Conservation (phyloP, 2,329 filamentous ascomycete species). For the Stachybotrys chlorohalonatus region DNA sequence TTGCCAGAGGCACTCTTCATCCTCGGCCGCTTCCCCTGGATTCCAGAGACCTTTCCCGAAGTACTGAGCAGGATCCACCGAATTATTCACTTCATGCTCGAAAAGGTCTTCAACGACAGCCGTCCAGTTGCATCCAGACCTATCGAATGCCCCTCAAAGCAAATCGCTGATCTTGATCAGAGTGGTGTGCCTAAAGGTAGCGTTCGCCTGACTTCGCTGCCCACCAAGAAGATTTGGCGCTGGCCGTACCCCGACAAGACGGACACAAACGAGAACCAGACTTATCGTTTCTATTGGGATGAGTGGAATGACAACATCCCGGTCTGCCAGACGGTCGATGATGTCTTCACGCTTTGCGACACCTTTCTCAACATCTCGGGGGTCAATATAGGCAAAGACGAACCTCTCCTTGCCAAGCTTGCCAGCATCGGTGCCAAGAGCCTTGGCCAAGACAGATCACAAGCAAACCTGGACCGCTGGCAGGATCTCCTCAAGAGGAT, state of each 20-base stretch:
- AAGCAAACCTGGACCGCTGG: conserved; percentile 69
- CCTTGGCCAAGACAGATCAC: conserved; percentile 59
- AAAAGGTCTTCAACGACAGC: conserved; percentile 55
- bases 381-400: conserved; percentile 80
- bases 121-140: conserved; percentile 21
- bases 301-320: conserved; percentile 95
- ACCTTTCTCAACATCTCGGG: conserved; percentile 81
- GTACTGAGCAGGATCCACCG: conserved; percentile 75
- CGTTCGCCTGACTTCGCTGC: conserved; percentile 50
- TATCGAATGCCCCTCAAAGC: conserved; percentile 32
- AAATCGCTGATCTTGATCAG: conserved; percentile 49
- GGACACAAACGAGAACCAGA: conserved; percentile 65
- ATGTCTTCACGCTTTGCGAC: conserved; percentile 78
- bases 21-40: conserved; percentile 85
- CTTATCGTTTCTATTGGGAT: conserved; percentile 94
- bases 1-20: conserved; percentile 90
- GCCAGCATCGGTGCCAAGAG: conserved; percentile 77
- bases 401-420: conserved; percentile 68
- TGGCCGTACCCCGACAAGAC: conserved; percentile 79
- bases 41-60: conserved; percentile 76
- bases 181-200: conserved; percentile 59
- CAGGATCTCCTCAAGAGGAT: conserved; percentile 73
- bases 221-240: conserved; percentile 58
- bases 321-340: conserved; percentile 80
- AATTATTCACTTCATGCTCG: conserved; percentile 72